Base-by-base conservation (phyloP, 441 rosid genomes). In the Erodium moschatum region DNA sequence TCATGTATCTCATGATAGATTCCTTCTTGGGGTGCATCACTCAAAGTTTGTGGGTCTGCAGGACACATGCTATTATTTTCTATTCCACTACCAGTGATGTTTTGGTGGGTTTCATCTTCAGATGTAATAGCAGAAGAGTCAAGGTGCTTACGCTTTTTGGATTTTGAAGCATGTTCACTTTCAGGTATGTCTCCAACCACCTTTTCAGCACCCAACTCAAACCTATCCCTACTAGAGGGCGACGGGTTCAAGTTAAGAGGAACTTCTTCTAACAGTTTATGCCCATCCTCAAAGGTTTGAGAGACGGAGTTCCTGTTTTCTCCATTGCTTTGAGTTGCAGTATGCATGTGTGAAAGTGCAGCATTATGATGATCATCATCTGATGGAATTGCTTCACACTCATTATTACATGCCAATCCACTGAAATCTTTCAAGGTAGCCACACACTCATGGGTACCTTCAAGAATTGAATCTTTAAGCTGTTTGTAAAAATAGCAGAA, bases 401-500 rank as follows among this genome's bases (percentile, higher is more conserved):
- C 6, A 33, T 33, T 33, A 33, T 3, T 33, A 33, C 38, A 33
- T 33, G 38, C 6, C 38, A 33, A 44, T 44, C 50, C 50, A 44
- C 50, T 44, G 8, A 44, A 10, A 44, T 44, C 50, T 44, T 44
- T 44, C 50, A 44, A 44, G 50, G 50, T 44, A 44, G 13, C 50
- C 12, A 9, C 50, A 12, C 8, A 44, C 13, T 44, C 8, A 44
- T 74, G 60, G 1, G 65, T 29, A 46, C 82, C 85, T 15, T 76
- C 69, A 40, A 67, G 68, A 48, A 81, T 79, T 44, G 74, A 40
- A 77, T 73, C 79, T 76, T 80, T 81, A 71, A 87, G 72, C 88
- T 87, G 80, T 69, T 72, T 48, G 66, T 63, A 54, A 15, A 65
- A 69, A 69, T 29, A 67, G 68, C 10, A 29, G 11, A 67, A 12